A percentile compares a stretch with the other conserved stretches of the same genome.
Evolutionary conservation across 208 protist genomes (phyloP).

Genomic region (Vickermania spadyakhi): DNA sequence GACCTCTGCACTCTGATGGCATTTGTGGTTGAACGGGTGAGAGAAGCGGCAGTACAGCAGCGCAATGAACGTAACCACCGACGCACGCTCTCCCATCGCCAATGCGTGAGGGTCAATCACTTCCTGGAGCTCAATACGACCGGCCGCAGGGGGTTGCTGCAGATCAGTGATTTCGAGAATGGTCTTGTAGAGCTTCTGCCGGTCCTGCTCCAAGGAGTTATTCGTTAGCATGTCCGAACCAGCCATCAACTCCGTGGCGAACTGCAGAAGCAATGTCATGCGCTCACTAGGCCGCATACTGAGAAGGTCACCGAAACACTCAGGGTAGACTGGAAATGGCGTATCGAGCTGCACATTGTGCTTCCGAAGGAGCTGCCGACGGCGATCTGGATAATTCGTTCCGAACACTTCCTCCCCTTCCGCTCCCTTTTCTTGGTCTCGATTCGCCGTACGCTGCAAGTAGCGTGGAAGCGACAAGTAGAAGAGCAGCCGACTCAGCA

Average conservation of each 20-base stretch:
- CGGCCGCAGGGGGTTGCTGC: constrained; percentile 13
- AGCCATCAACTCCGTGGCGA: constrained; percentile 74
- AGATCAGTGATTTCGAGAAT: constrained; percentile 17
- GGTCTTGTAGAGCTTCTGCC: constrained; percentile 12
- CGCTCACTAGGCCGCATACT: constrained; percentile 37
- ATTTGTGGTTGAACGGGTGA: constrained; percentile 87
- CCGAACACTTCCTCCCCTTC: constrained; percentile 5
- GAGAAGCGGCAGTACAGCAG: constrained; percentile 84
- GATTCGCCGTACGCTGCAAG: constrained; percentile 29
- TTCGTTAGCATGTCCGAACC: constrained; percentile 20
- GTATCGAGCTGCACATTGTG: constrained; percentile 75
- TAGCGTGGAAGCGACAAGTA: constrained; percentile 84
- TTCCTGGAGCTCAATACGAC: constrained; percentile 54
- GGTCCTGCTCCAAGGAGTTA: constrained; percentile 13
- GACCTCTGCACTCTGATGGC: constrained; percentile 38
- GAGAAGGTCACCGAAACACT: constrained; percentile 81
- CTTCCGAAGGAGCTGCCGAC: constrained; percentile 62
- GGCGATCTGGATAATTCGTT: constrained; percentile 31
- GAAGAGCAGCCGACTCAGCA: constrained; percentile 79
- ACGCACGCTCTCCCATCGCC: constrained; percentile 42
- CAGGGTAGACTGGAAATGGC: constrained; percentile 76
- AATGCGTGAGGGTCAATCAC: constrained; percentile 71
- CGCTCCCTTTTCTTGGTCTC: constrained; percentile 4
- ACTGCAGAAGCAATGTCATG: constrained; percentile 73
- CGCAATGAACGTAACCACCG: constrained; percentile 61